Conservation (phyloP, 495 filamentous ascomycete genomes). For the Opeltia flavorubescens region DNA sequence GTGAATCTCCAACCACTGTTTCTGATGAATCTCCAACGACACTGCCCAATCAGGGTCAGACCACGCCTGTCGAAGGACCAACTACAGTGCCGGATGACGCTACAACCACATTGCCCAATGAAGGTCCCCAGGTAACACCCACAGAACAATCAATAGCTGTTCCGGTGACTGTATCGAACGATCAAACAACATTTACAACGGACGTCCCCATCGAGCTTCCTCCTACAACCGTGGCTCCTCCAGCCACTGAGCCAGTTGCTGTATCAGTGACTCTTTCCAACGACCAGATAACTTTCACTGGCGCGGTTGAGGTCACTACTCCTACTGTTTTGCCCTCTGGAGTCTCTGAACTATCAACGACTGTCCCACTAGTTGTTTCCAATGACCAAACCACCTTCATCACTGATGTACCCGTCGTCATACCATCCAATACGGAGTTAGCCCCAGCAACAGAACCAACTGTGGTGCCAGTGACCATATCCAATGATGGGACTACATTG, state of each 20-base stretch:
- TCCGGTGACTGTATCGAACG: conserved; percentile 4
- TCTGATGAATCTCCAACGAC: no score
- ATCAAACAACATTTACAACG: conserved; percentile 6
- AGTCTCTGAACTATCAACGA: no score
- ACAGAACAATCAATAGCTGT: not conserved
- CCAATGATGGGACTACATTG: conserved; percentile 9
- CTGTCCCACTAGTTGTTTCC: conserved; percentile 1
- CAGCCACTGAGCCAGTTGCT: not conserved
- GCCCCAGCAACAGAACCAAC: no score
- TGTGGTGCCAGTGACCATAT: conserved; percentile 1
- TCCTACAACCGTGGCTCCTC: not conserved
- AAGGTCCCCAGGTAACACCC: no score
- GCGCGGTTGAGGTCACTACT: not conserved
- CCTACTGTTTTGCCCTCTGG: no score
- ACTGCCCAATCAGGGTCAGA: no score
- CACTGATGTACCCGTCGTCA: not conserved
- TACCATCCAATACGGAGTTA: no score
- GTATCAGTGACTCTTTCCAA: conserved; percentile 1
- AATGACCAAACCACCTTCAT: conserved; percentile 5
- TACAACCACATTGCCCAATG: no score
- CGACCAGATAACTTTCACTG: conserved; percentile 2
- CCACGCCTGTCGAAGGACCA: no score
- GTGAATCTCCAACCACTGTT: no score
- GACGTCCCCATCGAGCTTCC: not conserved
- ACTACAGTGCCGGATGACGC: no score